Percentiles rank a stretch among this genome's conserved stretches.
Evolutionary conservation across 495 filamentous ascomycete species (phyloP).

Genomic region (Talaromyces trachyspermus): DNA sequence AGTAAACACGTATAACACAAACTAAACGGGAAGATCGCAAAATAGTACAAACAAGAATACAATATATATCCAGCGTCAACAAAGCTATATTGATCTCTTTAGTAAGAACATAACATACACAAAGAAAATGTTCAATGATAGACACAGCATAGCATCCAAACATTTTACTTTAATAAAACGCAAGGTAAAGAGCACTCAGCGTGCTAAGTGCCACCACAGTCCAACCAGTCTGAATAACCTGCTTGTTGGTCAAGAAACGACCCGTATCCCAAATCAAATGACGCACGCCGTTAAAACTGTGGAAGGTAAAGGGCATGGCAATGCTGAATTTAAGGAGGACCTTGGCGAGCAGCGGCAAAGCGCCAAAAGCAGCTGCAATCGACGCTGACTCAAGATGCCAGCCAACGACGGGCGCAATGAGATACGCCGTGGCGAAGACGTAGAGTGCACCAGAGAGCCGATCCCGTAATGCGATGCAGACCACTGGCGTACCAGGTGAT

Average conservation of each 20-base stretch:
- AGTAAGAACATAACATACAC: slow-evolving; percentile 18
- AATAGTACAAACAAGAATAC: no score
- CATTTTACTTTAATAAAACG: slow-evolving; percentile 38
- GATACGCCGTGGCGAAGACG: slow-evolving; percentile 75
- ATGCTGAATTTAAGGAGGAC: slow-evolving; percentile 61
- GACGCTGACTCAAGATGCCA: slow-evolving; percentile 78
- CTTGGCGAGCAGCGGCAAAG: slow-evolving; percentile 63
- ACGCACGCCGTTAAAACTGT: slow-evolving; percentile 78
- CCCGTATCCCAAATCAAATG: slow-evolving; percentile 85
- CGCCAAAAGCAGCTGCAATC: slow-evolving; percentile 68
- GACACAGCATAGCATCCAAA: no score
- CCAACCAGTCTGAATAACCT: slow-evolving; percentile 71
- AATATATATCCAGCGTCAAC: not conserved
- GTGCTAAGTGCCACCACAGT: slow-evolving; percentile 60
- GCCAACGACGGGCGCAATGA: slow-evolving; percentile 71
- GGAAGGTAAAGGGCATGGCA: slow-evolving; percentile 82
- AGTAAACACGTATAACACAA: no score
- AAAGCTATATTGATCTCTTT: not conserved
- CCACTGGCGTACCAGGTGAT: slow-evolving; percentile 74
- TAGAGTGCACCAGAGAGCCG: slow-evolving; percentile 65
- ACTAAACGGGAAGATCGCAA: no score
- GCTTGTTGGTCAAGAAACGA: slow-evolving; percentile 55
- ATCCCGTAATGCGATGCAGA: slow-evolving; percentile 76
- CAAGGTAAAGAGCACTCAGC: slow-evolving; percentile 54
- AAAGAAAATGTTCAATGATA: slow-evolving; percentile 28